Evolutionary conservation across 345 rosid species (phyloP).

Genomic region (Excoecaria cochinchinensis): DNA sequence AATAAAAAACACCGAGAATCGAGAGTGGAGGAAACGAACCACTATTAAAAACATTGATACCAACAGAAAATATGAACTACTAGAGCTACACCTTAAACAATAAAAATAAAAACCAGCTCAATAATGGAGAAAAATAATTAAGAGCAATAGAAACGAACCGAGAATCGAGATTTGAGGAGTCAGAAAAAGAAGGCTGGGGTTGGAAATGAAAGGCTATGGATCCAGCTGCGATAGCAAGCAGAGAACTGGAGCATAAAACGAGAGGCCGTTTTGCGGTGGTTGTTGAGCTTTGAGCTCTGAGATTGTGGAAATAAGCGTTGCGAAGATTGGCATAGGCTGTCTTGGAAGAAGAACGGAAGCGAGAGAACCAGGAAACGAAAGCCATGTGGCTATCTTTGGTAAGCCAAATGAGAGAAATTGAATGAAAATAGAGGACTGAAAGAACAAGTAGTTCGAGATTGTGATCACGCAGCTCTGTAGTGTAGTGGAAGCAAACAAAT

Average conservation of each 20-base stretch:
- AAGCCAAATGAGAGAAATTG: not conserved
- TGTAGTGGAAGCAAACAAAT: too few species aligned
- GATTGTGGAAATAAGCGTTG: constrained; percentile 20
- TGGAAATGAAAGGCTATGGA: constrained; percentile 44
- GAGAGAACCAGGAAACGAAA: constrained; percentile 33
- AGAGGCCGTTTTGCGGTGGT: constrained; percentile 1
- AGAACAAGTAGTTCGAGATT: not conserved
- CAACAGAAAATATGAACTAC: too few species aligned
- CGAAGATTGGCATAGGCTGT: constrained; percentile 31
- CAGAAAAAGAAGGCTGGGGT: constrained; percentile 52
- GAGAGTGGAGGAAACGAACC: not conserved
- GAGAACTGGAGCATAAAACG: constrained; percentile 38
- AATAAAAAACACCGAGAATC: not conserved
- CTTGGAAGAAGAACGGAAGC: constrained; percentile 47
- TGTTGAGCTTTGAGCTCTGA: not conserved
- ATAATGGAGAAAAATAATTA: too few species aligned
- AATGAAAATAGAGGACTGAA: not conserved
- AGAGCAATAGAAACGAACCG: constrained; percentile 30
- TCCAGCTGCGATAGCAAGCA: constrained; percentile 57
- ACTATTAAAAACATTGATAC: not conserved
- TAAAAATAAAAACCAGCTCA: too few species aligned
- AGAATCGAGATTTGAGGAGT: constrained; percentile 43
- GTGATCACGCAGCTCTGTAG: too few species aligned
- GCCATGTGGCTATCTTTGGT: constrained; percentile 31
- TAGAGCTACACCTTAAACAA: too few species aligned